phyloP scores from a whole-genome alignment of 176 grass and related monocot species.

The Metroxylon sagu region DNA sequence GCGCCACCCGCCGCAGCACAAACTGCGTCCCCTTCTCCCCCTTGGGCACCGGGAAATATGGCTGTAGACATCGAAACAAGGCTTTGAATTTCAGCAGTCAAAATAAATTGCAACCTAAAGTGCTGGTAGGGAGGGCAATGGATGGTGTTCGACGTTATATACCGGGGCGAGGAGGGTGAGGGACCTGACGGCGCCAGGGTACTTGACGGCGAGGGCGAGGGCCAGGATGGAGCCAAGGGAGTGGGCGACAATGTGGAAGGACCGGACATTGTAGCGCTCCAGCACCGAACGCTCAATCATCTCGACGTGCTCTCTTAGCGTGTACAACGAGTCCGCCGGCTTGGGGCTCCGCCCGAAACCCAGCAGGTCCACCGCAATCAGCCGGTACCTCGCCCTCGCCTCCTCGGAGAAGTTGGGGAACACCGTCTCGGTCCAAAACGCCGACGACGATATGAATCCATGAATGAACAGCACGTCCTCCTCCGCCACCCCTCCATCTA shows the following conservation, averaged over 20 bases:
- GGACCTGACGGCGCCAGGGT: slow-evolving; percentile 38
- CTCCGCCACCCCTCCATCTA: slow-evolving; percentile 31
- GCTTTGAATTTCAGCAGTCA: too few relatives aligned
- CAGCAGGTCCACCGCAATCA: slow-evolving; percentile 45
- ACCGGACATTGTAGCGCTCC: slow-evolving; percentile 30
- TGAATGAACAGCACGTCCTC: slow-evolving; percentile 55
- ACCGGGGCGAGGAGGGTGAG: slow-evolving; percentile 44
- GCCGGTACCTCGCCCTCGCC: slow-evolving; percentile 33
- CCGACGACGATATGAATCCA: slow-evolving; percentile 48
- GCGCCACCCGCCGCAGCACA: slow-evolving; percentile 14
- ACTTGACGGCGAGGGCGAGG: slow-evolving; percentile 42
- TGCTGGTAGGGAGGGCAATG: too few relatives aligned
- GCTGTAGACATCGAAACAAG: neutral
- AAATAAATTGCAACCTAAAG: too few relatives aligned
- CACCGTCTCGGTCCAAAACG: slow-evolving; percentile 54
- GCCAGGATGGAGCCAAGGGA: slow-evolving; percentile 48
- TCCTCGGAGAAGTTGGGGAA: slow-evolving; percentile 32
- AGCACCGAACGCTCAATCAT: slow-evolving; percentile 52
- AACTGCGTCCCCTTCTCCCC: slow-evolving; percentile 11
- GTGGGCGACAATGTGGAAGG: slow-evolving; percentile 54
- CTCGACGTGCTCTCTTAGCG: slow-evolving; percentile 45
- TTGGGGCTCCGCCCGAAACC: slow-evolving; percentile 50
- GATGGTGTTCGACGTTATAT: neutral
- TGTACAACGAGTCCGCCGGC: slow-evolving; percentile 47
- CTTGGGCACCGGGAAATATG: slow-evolving; percentile 10